These are phyloP conservation scores for Diplosphaera chodatii DNA, from an alignment of 139 green algal species.

Conservation along the genomic window DNA sequence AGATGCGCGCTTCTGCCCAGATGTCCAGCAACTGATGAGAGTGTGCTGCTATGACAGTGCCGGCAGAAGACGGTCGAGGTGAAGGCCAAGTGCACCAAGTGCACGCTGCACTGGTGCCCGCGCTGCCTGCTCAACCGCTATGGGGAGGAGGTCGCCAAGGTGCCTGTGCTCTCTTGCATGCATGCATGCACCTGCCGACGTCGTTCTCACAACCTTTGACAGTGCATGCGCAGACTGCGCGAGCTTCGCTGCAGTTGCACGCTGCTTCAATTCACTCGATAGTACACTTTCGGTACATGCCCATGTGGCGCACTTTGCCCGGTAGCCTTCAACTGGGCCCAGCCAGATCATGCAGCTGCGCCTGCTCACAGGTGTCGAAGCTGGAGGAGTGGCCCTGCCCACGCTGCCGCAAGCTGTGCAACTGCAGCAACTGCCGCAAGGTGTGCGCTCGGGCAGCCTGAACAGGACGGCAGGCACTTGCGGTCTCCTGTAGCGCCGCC, in stretches of 20 bases:
- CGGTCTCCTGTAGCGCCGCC: no score
- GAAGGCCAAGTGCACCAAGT: conserved; percentile 45
- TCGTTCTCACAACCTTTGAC: no score
- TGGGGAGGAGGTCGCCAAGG: conserved; percentile 25
- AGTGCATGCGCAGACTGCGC: no score
- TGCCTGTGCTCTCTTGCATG: background rate
- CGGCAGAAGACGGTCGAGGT: conserved; percentile 52
- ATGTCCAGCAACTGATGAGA: background rate
- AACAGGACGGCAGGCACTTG: background rate
- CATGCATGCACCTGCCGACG: no score
- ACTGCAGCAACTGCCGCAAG: conserved; percentile 60
- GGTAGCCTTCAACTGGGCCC: no score
- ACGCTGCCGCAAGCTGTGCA: conserved; percentile 37
- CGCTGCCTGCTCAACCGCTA: conserved; percentile 51
- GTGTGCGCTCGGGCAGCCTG: background rate
- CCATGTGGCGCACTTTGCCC: no score
- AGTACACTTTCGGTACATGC: no score
- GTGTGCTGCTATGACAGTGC: conserved; percentile 27
- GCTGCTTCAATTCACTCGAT: no score
- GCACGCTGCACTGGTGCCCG: conserved; percentile 47
- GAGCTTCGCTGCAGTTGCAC: no score
- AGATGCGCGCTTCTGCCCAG: no score
- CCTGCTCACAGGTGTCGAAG: conserved; percentile 13
- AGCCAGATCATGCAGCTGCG: background rate
- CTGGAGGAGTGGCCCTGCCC: conserved; percentile 35